Percentiles rank a stretch among this genome's conserved stretches.
Evolutionary conservation across 345 rosid species (phyloP).

Genomic region (Eucalyptus curtisii): DNA sequence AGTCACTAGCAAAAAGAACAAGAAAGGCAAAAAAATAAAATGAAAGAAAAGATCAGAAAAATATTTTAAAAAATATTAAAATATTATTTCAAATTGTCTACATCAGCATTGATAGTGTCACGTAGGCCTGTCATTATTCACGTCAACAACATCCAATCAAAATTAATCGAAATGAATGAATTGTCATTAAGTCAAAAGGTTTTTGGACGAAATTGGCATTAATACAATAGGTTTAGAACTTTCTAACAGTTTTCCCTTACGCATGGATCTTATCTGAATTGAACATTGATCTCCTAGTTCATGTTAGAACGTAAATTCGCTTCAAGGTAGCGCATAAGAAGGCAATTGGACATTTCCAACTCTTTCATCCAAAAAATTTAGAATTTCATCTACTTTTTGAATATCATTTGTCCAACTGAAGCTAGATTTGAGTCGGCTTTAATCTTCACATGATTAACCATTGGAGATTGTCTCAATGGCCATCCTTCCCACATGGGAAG

Average conservation of each 20-base stretch:
- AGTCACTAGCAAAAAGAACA: neutral
- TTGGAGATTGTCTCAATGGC: no score
- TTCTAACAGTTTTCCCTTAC: no score
- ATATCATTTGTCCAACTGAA: neutral
- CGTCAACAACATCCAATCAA: no score
- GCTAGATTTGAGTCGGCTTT: neutral
- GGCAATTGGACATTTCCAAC: neutral
- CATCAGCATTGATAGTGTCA: rapidly evolving
- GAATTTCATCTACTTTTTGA: neutral
- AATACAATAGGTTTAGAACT: no score
- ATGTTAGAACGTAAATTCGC: neutral
- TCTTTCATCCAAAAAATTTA: neutral
- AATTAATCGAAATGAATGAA: no score
- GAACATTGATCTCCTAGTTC: neutral
- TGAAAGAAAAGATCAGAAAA: no score
- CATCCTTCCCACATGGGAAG: no score
- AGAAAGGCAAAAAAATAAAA: no score
- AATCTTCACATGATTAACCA: neutral
- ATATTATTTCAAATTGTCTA: no score
- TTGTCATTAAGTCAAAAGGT: neutral
- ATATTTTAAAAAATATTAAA: no score
- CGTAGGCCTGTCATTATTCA: rapidly evolving
- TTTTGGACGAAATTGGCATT: neutral
- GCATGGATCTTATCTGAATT: neutral
- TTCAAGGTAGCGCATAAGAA: neutral